Percentiles rank a stretch among this genome's conserved stretches.
These are phyloP conservation scores for Coniochaeta ligniaria DNA, from an alignment of 2,329 filamentous ascomycete species.

Conservation along the genomic window DNA sequence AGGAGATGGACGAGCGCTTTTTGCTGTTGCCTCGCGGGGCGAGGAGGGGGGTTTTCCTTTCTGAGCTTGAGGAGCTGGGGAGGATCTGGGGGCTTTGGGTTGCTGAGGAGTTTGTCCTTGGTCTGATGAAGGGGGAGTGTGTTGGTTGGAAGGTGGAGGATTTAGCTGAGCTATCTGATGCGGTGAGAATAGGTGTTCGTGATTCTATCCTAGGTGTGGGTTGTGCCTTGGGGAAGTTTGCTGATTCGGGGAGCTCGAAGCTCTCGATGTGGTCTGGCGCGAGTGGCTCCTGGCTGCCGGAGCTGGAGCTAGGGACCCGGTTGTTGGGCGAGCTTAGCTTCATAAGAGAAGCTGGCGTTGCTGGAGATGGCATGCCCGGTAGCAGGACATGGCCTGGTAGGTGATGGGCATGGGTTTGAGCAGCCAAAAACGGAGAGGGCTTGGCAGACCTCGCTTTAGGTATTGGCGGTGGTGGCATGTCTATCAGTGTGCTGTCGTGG, in stretches of 20 bases:
- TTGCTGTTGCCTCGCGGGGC: conserved; percentile 51
- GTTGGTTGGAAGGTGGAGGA: conserved; percentile 41
- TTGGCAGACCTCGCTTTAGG: conserved; percentile 57
- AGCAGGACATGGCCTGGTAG: not conserved
- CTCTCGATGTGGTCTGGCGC: conserved; percentile 47
- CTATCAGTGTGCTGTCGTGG: conserved; percentile 31
- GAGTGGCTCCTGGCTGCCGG: conserved; percentile 28
- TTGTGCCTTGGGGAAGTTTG: conserved; percentile 39
- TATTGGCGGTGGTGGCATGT: conserved; percentile 60
- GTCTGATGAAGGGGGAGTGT: conserved; percentile 37
- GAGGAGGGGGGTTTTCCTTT: conserved; percentile 47
- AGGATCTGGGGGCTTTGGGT: conserved; percentile 59
- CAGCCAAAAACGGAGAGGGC: conserved; percentile 60
- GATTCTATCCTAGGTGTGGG: conserved; percentile 28
- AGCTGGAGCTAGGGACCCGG: conserved; percentile 34
- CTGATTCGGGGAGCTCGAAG: conserved; percentile 67
- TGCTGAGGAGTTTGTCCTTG: conserved; percentile 40
- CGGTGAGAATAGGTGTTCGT: not conserved
- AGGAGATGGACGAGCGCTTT: conserved; percentile 65
- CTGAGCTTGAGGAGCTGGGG: conserved; percentile 29
- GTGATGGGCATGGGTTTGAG: conserved; percentile 32
- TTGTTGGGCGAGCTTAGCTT: conserved; percentile 53
- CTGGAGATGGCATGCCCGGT: conserved; percentile 50
- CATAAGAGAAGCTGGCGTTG: conserved; percentile 86
- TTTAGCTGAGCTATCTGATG: conserved; percentile 35